Conservation (phyloP, 768 basidiomycete species). For the Ephemerocybe angulata region DNA sequence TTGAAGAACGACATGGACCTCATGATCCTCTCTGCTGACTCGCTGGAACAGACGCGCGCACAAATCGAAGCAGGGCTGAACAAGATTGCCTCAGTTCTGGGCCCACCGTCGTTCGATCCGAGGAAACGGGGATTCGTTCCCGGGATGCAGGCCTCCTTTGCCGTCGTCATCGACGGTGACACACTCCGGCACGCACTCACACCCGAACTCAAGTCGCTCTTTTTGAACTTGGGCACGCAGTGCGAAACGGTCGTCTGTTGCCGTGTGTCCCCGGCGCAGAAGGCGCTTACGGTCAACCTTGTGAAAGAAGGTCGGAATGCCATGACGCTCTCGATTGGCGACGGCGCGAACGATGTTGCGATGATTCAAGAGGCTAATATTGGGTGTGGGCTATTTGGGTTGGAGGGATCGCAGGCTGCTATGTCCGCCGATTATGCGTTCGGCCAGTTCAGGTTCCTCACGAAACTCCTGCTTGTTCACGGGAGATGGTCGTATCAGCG, state of each 20-base stretch:
- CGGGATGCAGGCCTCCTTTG: constrained; percentile 70
- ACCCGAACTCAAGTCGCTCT: constrained; percentile 74
- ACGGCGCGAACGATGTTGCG: constrained; percentile 96
- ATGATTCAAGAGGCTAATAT: constrained; percentile 99
- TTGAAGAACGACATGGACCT: constrained; percentile 93
- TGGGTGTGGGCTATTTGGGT: constrained; percentile 88
- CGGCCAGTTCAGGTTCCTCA: constrained; percentile 93
- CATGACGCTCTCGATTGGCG: constrained; percentile 96
- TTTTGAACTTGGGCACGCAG: constrained; percentile 90
- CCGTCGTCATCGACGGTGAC: constrained; percentile 95
- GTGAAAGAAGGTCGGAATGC: constrained; percentile 94
- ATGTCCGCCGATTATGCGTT: constrained; percentile 99
- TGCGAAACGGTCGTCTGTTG: constrained; percentile 99
- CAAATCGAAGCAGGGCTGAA: constrained; percentile 92
- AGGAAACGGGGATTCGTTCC: constrained; percentile 66
- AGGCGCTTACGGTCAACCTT: constrained; percentile 93
- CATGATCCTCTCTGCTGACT: constrained; percentile 92
- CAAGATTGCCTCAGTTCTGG: constrained; percentile 86
- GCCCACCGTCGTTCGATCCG: constrained; percentile 64
- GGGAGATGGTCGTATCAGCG: constrained; percentile 97
- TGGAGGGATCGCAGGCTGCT: constrained; percentile 96
- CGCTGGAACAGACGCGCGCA: constrained; percentile 64
- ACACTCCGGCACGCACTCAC: constrained; percentile 80
- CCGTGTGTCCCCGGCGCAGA: constrained; percentile 95
- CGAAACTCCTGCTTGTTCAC: constrained; percentile 87